phyloP scores from a whole-genome alignment of 2,329 filamentous ascomycete genomes.

The Leptographium radiaticola region DNA sequence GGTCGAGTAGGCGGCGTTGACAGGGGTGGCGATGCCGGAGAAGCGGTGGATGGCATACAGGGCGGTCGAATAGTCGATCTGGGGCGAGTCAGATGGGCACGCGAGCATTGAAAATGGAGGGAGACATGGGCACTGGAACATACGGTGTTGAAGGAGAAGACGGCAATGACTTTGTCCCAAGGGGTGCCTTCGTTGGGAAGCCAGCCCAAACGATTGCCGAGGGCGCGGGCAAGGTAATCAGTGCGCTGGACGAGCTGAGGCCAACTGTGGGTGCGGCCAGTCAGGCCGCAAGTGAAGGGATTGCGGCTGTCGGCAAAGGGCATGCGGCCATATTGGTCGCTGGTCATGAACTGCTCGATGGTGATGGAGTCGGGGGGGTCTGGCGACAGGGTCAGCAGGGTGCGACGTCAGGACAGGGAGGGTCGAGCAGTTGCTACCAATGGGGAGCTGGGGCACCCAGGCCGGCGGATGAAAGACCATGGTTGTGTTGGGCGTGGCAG shows the following conservation, averaged over 20 bases:
- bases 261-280: constrained; percentile 11
- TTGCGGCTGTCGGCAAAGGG: constrained; percentile 43
- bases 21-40: constrained; percentile 49
- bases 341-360: constrained; percentile 63
- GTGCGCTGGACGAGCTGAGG: constrained; percentile 6
- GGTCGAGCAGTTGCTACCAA: constrained; percentile 23
- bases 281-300: constrained; percentile 15
- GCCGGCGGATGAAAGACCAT: constrained; percentile 48
- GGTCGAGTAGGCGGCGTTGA: constrained; percentile 57
- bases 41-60: constrained; percentile 42
- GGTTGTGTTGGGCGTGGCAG: not conserved
- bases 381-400: constrained; percentile 5
- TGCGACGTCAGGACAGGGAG: not conserved
- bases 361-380: constrained; percentile 62
- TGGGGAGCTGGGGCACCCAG: constrained; percentile 48
- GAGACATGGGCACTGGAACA: constrained; percentile 1
- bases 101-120: too few species aligned
- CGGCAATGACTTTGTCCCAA: constrained; percentile 62
- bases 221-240: constrained; percentile 24
- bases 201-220: constrained; percentile 58
- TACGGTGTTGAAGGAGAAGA: constrained; percentile 60
- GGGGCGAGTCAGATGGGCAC: not conserved
- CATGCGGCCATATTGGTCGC: constrained; percentile 55
- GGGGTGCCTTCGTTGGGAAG: constrained; percentile 54
- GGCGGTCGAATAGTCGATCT: constrained; percentile 48